Evolutionary conservation across 345 rosid genomes (phyloP).

Genomic region (Moricandia arvensis): DNA sequence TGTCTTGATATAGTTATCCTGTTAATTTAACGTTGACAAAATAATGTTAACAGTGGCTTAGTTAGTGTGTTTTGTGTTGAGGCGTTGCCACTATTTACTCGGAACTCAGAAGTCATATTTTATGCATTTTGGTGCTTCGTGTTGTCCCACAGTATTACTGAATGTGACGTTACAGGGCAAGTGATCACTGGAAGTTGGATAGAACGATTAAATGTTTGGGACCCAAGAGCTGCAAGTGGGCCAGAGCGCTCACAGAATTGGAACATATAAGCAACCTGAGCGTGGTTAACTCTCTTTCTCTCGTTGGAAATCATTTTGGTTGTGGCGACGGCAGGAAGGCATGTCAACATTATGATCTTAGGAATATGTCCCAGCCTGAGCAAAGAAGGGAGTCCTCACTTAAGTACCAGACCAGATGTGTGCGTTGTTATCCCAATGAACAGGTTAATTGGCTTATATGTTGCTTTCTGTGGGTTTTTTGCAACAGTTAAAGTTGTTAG

Average conservation of each 20-base stretch:
- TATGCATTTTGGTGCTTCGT: constrained; percentile 11
- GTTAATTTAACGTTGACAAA: background rate
- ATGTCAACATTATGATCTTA: constrained; percentile 89
- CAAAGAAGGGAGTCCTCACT: constrained; percentile 91
- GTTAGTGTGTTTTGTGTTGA: background rate
- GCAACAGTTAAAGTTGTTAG: background rate
- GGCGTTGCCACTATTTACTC: background rate
- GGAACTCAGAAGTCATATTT: background rate
- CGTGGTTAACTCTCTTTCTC: constrained; percentile 94
- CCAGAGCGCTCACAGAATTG: constrained; percentile 79
- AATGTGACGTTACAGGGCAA: constrained; percentile 56
- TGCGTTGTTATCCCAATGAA: constrained; percentile 91
- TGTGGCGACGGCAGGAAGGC: constrained; percentile 96
- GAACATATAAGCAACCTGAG: constrained; percentile 85
- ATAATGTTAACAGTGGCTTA: background rate
- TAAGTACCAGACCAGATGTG: constrained; percentile 94
- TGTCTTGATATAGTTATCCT: no score
- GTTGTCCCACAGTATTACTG: background rate
- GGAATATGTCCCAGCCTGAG: constrained; percentile 97
- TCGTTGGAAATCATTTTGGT: constrained; percentile 86
- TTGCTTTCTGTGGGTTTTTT: background rate
- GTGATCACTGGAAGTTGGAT: constrained; percentile 95
- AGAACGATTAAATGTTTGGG: constrained; percentile 91
- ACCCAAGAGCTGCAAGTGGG: constrained; percentile 96
- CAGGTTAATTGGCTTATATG: constrained; percentile 48